These are phyloP conservation scores for Populus trichocarpa DNA, from an alignment of 441 rosid genomes.

Conservation along the genomic window DNA sequence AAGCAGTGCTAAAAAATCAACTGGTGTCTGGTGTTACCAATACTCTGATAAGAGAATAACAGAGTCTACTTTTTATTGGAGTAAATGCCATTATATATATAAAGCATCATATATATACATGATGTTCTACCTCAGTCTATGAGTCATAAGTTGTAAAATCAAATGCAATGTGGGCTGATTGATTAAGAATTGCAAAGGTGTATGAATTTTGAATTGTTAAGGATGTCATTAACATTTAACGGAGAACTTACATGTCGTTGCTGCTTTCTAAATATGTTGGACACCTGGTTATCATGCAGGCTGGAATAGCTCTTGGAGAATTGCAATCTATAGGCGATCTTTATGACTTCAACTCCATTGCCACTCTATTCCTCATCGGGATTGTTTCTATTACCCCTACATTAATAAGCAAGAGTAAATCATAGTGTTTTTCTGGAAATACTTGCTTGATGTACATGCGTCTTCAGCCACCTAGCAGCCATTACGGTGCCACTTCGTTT, in stretches of 20 bases:
- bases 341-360: constrained; percentile 75
- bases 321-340: constrained; percentile 73
- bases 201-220: not conserved
- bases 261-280: not conserved
- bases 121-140: not conserved
- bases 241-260: not conserved
- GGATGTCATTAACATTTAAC: not conserved
- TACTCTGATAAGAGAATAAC: no score
- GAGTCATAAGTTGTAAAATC: not conserved
- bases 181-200: not conserved
- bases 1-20: not conserved
- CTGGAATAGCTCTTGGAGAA: constrained; percentile 89
- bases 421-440: constrained; percentile 13
- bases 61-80: not conserved
- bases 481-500: constrained; percentile 2
- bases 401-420: constrained; percentile 49
- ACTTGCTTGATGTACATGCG: constrained; percentile 20
- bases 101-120: not conserved
- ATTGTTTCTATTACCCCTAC: constrained; percentile 74
- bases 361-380: constrained; percentile 76
- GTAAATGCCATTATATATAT: not conserved
- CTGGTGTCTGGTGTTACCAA: not conserved
- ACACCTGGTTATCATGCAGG: constrained; percentile 39
- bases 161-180: not conserved
- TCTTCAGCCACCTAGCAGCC: not conserved